Conservation (phyloP, 2,329 filamentous ascomycete genomes). For the Trichoderma gracile region DNA sequence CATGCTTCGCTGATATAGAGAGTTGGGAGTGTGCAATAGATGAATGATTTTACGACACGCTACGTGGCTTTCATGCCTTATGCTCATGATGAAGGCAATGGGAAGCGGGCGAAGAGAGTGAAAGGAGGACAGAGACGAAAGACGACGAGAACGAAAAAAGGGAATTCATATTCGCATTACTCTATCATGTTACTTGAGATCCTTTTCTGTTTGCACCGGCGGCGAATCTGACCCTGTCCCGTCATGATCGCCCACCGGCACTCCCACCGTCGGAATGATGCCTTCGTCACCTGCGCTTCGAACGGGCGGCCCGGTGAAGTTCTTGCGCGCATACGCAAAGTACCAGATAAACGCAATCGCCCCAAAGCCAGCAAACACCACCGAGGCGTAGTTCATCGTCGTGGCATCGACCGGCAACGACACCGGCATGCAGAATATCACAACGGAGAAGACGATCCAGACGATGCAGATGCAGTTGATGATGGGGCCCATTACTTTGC, state of each 20-base stretch:
- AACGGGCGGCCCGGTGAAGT: slow-evolving; percentile 60
- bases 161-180: slow-evolving; percentile 6
- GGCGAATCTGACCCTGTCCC: slow-evolving; percentile 19
- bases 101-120: background rate
- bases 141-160: background rate
- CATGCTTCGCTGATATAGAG: slow-evolving; percentile 21
- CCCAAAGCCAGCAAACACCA: slow-evolving; percentile 65
- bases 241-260: background rate
- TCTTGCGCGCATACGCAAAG: slow-evolving; percentile 60
- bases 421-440: slow-evolving; percentile 76
- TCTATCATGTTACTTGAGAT: slow-evolving; percentile 1
- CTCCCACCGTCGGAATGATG: slow-evolving; percentile 7
- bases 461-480: slow-evolving; percentile 69
- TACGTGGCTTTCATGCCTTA: background rate
- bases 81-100: background rate
- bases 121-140: background rate
- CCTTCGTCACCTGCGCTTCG: background rate
- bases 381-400: slow-evolving; percentile 67
- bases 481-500: slow-evolving; percentile 65
- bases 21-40: slow-evolving; percentile 22
- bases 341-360: slow-evolving; percentile 63
- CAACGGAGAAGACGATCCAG: slow-evolving; percentile 70
- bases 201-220: slow-evolving; percentile 1
- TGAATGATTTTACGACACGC: slow-evolving; percentile 21
- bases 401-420: slow-evolving; percentile 56